Conservation (phyloP, 192 early-diverging fungal species). For the Umbelopsis vinacea region DNA sequence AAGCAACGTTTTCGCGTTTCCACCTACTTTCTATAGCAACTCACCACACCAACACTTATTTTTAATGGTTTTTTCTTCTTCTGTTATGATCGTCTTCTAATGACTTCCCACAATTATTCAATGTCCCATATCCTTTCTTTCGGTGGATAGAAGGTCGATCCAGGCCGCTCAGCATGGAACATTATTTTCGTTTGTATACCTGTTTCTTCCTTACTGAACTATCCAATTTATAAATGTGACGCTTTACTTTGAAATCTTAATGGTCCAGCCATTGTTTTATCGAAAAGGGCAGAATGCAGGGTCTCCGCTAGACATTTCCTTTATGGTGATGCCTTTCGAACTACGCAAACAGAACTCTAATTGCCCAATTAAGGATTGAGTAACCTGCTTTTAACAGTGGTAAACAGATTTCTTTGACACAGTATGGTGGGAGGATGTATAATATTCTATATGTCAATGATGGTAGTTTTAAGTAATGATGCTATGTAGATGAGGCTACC, state of each 20-base stretch:
- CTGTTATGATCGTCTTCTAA: neutral
- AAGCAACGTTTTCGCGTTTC: neutral
- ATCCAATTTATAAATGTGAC: neutral
- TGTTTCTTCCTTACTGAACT: neutral
- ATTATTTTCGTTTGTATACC: neutral
- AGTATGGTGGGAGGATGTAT: too few species aligned
- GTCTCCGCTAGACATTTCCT: neutral
- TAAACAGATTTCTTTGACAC: too few species aligned
- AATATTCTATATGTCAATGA: too few species aligned
- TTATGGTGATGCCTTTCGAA: neutral
- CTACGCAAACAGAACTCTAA: too few species aligned
- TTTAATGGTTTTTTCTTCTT: neutral
- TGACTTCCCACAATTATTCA: neutral
- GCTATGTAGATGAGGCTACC: neutral
- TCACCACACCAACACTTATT: neutral
- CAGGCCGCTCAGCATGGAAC: neutral
- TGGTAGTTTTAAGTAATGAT: too few species aligned
- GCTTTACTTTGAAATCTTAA: too few species aligned
- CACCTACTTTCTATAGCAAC: neutral
- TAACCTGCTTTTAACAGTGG: too few species aligned
- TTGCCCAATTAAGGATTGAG: too few species aligned
- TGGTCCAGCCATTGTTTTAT: neutral
- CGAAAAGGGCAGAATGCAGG: neutral
- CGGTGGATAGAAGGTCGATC: slow-evolving; percentile 2
- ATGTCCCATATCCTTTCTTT: neutral